A percentile compares a stretch with the other conserved stretches of the same genome.
Conservation (phyloP, 2,329 filamentous ascomycete genomes). For the Domatiomyces globalis region DNA sequence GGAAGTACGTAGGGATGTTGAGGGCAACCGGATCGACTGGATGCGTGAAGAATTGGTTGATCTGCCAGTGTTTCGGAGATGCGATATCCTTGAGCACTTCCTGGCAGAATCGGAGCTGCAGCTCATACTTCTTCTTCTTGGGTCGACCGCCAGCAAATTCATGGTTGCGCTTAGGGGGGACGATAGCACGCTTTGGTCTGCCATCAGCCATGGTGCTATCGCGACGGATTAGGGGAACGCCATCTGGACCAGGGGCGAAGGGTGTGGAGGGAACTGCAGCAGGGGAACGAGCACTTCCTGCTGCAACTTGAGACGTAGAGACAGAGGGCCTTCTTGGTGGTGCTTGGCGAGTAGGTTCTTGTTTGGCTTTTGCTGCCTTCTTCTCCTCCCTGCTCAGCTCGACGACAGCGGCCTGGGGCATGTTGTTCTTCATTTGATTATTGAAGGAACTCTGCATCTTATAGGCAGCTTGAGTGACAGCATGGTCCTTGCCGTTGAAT, state of each 20-base stretch:
- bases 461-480: constrained; percentile 54
- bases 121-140: constrained; percentile 78
- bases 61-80: constrained; percentile 53
- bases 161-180: constrained; percentile 85
- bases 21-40: constrained; percentile 89
- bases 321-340: constrained; percentile 37
- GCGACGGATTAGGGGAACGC: constrained; percentile 67
- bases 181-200: constrained; percentile 83
- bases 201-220: constrained; percentile 67
- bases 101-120: constrained; percentile 82
- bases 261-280: constrained; percentile 31
- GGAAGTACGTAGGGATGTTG: constrained; percentile 85
- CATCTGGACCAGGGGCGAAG: constrained; percentile 65
- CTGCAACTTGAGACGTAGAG: constrained; percentile 13
- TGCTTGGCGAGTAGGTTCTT: constrained; percentile 26
- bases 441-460: constrained; percentile 46
- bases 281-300: constrained; percentile 33
- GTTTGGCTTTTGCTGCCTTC: constrained; percentile 34
- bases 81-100: constrained; percentile 65
- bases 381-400: constrained; percentile 51
- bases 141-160: constrained; percentile 70
- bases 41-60: constrained; percentile 61
- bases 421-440: constrained; percentile 41
- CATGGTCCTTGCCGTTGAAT: constrained; percentile 72
- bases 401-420: constrained; percentile 42